These are phyloP conservation scores for Thermomyces lanuginosus DNA, from an alignment of 2,329 filamentous ascomycete species.

Conservation along the genomic window DNA sequence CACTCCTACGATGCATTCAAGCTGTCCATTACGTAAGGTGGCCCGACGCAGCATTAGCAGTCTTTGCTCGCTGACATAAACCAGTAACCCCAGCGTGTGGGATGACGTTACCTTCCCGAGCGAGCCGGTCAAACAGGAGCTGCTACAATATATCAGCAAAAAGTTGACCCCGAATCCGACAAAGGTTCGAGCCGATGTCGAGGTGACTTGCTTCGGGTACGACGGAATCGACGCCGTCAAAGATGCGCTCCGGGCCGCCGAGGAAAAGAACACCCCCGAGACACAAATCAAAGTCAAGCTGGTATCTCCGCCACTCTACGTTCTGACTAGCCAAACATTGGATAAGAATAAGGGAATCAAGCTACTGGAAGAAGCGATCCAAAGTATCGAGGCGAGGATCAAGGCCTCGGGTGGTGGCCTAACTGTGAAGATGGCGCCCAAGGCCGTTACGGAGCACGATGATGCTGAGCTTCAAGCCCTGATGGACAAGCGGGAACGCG, in stretches of 20 bases:
- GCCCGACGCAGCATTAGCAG: conserved; percentile 3
- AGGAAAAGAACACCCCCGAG: conserved; percentile 80
- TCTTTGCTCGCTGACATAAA: too few species aligned
- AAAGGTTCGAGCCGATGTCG: conserved; percentile 94
- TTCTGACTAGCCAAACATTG: conserved; percentile 85
- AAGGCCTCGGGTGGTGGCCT: conserved; percentile 60
- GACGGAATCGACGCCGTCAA: conserved; percentile 98
- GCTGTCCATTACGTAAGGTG: conserved; percentile 77
- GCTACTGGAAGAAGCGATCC: conserved; percentile 73
- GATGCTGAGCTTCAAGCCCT: conserved; percentile 91
- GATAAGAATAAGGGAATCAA: conserved; percentile 81
- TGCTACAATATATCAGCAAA: conserved; percentile 93
- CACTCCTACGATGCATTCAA: conserved; percentile 98
- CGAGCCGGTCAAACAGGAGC: conserved; percentile 69
- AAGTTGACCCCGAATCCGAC: conserved; percentile 94
- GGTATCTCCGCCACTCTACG: conserved; percentile 93
- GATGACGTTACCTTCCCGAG: conserved; percentile 79
- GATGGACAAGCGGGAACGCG: conserved; percentile 97
- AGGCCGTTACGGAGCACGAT: conserved; percentile 96
- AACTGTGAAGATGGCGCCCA: conserved; percentile 93
- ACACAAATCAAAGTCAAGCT: conserved; percentile 96
- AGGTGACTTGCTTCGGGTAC: conserved; percentile 89
- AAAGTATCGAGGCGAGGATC: conserved; percentile 71
- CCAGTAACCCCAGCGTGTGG: conserved; percentile 87
- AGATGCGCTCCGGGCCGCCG: conserved; percentile 73